Evolutionary conservation across 2,329 filamentous ascomycete species (phyloP).

Genomic region (Pseudomassariella vexata): DNA sequence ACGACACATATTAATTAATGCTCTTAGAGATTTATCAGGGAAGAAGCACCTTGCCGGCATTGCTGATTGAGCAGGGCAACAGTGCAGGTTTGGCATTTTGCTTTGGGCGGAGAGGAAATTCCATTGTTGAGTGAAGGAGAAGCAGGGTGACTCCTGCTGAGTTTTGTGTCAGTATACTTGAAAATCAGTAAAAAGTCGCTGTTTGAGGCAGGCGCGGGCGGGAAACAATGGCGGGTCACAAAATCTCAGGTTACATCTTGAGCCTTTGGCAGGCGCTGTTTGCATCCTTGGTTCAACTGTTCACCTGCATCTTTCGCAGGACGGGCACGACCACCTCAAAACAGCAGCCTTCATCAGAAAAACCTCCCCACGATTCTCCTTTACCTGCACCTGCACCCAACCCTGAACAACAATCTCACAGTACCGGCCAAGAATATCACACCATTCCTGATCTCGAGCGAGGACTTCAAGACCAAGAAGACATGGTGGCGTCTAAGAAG

Average conservation of each 20-base stretch:
- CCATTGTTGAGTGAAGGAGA: too few relatives aligned
- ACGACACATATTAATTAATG: too few relatives aligned
- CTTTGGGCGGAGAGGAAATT: too few relatives aligned
- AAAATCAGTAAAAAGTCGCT: too few relatives aligned
- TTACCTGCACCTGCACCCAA: slow-evolving; percentile 4
- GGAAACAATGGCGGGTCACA: slow-evolving; percentile 25
- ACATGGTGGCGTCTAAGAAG: slow-evolving; percentile 20
- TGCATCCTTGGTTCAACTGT: slow-evolving; percentile 25
- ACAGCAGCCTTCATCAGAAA: slow-evolving; percentile 3
- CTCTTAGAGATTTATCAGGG: too few relatives aligned
- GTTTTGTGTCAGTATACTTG: too few relatives aligned
- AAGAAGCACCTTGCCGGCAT: too few relatives aligned
- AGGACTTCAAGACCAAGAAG: slow-evolving; percentile 9
- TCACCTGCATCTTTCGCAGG: slow-evolving; percentile 20
- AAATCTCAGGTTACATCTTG: slow-evolving; percentile 26
- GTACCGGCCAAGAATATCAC: slow-evolving; percentile 7
- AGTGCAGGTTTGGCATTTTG: too few relatives aligned
- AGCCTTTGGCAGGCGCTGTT: slow-evolving; percentile 27
- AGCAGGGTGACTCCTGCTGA: too few relatives aligned
- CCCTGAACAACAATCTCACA: slow-evolving; percentile 6
- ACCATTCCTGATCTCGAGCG: slow-evolving; percentile 1
- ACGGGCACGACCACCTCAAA: slow-evolving; percentile 8
- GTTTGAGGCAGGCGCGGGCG: slow-evolving; percentile 10
- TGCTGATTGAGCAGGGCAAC: too few relatives aligned
- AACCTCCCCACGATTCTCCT: not conserved